phyloP scores from a whole-genome alignment of 805 yeast species.

The Teunomyces barrocoloradensis region DNA sequence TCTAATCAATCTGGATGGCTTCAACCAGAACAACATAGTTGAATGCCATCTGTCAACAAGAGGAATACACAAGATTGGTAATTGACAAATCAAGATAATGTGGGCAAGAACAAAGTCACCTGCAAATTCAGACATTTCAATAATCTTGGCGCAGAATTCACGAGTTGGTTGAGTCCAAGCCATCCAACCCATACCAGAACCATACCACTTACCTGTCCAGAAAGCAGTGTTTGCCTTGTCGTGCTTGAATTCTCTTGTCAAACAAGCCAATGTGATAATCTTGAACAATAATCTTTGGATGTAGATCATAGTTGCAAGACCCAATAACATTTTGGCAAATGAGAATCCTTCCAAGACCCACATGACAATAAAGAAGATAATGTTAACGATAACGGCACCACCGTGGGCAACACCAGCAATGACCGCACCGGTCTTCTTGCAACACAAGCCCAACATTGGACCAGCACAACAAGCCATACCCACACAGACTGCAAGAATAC shows the following conservation, averaged over 20 bases:
- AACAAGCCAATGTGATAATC: constrained; percentile 68
- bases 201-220: constrained; percentile 99
- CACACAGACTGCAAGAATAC: constrained; percentile 72
- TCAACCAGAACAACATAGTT: constrained; percentile 97
- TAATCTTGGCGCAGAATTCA: constrained; percentile 90
- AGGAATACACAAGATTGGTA: constrained; percentile 85
- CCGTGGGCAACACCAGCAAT: constrained; percentile 97
- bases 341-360: constrained; percentile 96
- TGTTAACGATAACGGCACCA: constrained; percentile 82
- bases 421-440: constrained; percentile 95
- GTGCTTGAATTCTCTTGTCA: constrained; percentile 95
- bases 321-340: constrained; percentile 83
- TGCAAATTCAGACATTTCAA: constrained; percentile 93
- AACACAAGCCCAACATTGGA: constrained; percentile 89
- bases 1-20: constrained; percentile 93
- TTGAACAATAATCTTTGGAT: constrained; percentile 87
- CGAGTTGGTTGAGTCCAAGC: constrained; percentile 95
- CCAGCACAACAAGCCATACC: constrained; percentile 96
- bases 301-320: constrained; percentile 79
- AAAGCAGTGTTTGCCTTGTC: constrained; percentile 96
- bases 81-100: constrained; percentile 77
- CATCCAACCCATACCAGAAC: constrained; percentile 87
- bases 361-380: constrained; percentile 88
- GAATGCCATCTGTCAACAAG: constrained; percentile 96
- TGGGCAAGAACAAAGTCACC: constrained; percentile 97